Evolutionary conservation across 441 rosid genomes (phyloP).

Genomic region (Mallotus repandus): DNA sequence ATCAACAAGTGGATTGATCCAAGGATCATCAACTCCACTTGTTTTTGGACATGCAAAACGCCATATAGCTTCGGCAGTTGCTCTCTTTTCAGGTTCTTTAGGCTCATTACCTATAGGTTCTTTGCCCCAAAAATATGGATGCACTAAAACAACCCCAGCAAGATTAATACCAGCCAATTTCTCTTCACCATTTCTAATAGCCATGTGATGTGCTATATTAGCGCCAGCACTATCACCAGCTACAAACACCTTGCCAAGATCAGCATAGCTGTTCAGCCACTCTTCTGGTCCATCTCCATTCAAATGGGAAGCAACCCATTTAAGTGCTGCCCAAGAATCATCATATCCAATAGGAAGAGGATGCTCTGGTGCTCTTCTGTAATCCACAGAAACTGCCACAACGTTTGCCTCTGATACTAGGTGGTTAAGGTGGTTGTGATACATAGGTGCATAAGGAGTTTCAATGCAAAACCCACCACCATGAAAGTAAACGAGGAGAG

Average conservation of each 20-base stretch:
- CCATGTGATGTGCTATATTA: conserved; percentile 39
- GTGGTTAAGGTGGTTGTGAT: conserved; percentile 11
- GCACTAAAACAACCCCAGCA: conserved; percentile 31
- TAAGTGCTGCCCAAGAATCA: conserved; percentile 36
- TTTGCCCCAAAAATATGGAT: conserved; percentile 46
- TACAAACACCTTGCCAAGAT: conserved; percentile 27
- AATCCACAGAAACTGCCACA: conserved; percentile 26
- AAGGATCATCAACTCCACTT: conserved; percentile 20
- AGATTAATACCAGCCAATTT: conserved; percentile 17
- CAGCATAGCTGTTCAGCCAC: conserved; percentile 36
- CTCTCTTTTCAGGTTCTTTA: too few species aligned
- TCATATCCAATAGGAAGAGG: conserved; percentile 33
- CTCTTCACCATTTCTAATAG: conserved; percentile 22
- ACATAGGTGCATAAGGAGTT: conserved; percentile 16
- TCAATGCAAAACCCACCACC: conserved; percentile 48
- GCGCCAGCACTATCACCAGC: conserved; percentile 35
- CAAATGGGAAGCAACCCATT: conserved; percentile 35
- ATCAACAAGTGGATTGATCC: conserved; percentile 24
- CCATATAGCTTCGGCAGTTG: too few species aligned
- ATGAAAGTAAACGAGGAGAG: conserved; percentile 50
- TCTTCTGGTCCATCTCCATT: conserved; percentile 29
- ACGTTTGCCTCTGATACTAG: conserved; percentile 14
- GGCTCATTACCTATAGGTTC: conserved; percentile 39
- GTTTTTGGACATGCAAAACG: too few species aligned
- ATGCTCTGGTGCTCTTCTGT: conserved; percentile 34